These are phyloP conservation scores for Plectosphaerella plurivora DNA, from an alignment of 2,329 filamentous ascomycete species.

Conservation along the genomic window DNA sequence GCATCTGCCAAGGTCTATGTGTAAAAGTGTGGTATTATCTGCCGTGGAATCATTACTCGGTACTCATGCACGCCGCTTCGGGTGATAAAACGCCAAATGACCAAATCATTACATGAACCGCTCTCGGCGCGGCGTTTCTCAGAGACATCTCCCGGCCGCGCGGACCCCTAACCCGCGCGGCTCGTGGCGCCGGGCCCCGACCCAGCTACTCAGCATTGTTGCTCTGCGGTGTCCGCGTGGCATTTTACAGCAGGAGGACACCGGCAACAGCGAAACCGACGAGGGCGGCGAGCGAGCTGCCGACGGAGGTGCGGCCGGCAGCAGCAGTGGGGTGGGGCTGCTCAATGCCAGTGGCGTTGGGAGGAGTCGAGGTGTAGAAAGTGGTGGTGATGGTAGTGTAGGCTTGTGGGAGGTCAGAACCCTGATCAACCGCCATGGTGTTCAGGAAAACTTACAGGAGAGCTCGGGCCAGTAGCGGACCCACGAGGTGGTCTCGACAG, in stretches of 20 bases:
- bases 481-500: conserved; percentile 4
- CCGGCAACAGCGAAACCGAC: conserved; percentile 31
- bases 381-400: conserved; percentile 8
- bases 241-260: conserved; percentile 24
- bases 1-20: not conserved
- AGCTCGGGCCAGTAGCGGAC: conserved; percentile 1
- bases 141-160: too few species aligned
- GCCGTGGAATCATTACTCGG: not conserved
- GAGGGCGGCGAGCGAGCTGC: not conserved
- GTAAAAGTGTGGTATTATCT: not conserved
- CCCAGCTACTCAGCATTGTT: not conserved
- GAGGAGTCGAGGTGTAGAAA: conserved; percentile 7
- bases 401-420: conserved; percentile 1
- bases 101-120: too few species aligned
- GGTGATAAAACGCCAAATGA: too few species aligned
- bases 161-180: not conserved
- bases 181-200: not conserved
- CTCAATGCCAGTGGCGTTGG: conserved; percentile 21
- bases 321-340: conserved; percentile 25
- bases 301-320: not conserved
- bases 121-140: too few species aligned
- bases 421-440: not conserved
- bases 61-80: too few species aligned
- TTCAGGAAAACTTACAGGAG: not conserved
- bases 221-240: not conserved